Base-by-base conservation (phyloP, 2,329 filamentous ascomycete species). In the Hymenoscyphus infarciens region DNA sequence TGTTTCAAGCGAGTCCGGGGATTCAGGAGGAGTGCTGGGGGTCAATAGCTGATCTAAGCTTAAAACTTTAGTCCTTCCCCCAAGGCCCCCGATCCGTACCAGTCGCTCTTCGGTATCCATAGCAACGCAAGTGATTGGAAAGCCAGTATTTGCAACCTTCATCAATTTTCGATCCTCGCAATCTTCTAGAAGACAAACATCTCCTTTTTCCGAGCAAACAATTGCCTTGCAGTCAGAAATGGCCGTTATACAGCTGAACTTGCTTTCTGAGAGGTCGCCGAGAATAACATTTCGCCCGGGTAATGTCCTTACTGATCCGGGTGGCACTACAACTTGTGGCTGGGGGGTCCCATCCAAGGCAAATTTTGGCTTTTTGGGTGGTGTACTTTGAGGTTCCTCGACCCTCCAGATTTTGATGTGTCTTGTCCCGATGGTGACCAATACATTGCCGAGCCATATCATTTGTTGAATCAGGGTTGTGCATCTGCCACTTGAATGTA, bases 381-480 rank as follows among this genome's bases (percentile, higher is more conserved):
- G 89, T 5, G 78, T 77, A 19, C 81, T 77, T 52, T 73, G 79
- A 62, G 71, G 77, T 29, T 94, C 91, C 39, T 95, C 90, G 11
- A 95, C 83, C 68, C 88, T 88, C 95, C 95, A 99, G 58, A 96
- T 84, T 76, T 97, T 98, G 75, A 97, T 86, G 77, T 97, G 94
- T 29, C 95, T 87, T 59, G 95, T 89, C 15, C 95, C 95, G 27
- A 95, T 85, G 65, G 94, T 97, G 63, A 99, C 81, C 59, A 99
- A 82, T 68, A 78, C 90, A 68, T 83, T 89, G 11, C 93, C 93
- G 76, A 97, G 86, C 94, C 95, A 99, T 49, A 90, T 83, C 85
- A 99, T 96, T 60, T 89, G 87, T 67, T 88, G 88, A 70, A 98
- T 85, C 65, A 87, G 87, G 19, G 91, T 92, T 6, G 93, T 98